A percentile compares a stretch with the other conserved stretches of the same genome.
Conservation (phyloP, 108 stramenopile species). For the Skeletonema potamos region DNA sequence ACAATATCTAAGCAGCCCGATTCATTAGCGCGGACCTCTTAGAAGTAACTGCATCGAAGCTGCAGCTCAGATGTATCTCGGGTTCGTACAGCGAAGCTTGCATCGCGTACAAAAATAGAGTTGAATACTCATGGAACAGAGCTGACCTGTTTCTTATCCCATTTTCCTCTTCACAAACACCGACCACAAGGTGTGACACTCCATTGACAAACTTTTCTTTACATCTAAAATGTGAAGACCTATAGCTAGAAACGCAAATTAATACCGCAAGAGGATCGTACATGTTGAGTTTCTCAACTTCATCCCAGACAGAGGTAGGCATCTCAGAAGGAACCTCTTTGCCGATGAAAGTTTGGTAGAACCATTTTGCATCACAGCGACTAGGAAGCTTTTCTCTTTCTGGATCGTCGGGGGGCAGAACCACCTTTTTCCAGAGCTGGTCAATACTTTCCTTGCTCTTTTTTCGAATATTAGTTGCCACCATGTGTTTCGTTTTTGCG, state of each 20-base stretch:
- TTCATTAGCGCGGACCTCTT: background rate
- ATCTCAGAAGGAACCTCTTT: slow-evolving; percentile 11
- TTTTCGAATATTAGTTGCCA: slow-evolving; percentile 34
- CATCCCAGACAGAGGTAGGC: slow-evolving; percentile 27
- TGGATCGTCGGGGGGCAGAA: slow-evolving; percentile 27
- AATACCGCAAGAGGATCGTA: slow-evolving; percentile 48
- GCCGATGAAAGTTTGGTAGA: slow-evolving; percentile 36
- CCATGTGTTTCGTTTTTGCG: slow-evolving; percentile 46
- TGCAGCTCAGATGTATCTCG: background rate
- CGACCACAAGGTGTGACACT: slow-evolving; percentile 35
- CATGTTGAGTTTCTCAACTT: slow-evolving; percentile 42
- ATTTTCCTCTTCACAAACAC: slow-evolving; percentile 29
- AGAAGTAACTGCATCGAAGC: background rate
- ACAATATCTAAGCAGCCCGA: background rate
- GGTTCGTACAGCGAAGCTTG: slow-evolving; percentile 14
- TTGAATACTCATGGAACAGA: slow-evolving; percentile 30
- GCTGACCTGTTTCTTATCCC: slow-evolving; percentile 27
- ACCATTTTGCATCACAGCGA: slow-evolving; percentile 46
- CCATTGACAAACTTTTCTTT: slow-evolving; percentile 39
- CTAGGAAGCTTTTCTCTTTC: slow-evolving; percentile 42
- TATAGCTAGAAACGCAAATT: slow-evolving; percentile 37
- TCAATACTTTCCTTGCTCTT: slow-evolving; percentile 35
- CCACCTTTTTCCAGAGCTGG: slow-evolving; percentile 48
- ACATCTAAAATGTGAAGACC: slow-evolving; percentile 28
- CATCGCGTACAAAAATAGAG: slow-evolving; percentile 34